Evolutionary conservation across 805 yeast genomes (phyloP).

Genomic region (Ogataea haglerorum): DNA sequence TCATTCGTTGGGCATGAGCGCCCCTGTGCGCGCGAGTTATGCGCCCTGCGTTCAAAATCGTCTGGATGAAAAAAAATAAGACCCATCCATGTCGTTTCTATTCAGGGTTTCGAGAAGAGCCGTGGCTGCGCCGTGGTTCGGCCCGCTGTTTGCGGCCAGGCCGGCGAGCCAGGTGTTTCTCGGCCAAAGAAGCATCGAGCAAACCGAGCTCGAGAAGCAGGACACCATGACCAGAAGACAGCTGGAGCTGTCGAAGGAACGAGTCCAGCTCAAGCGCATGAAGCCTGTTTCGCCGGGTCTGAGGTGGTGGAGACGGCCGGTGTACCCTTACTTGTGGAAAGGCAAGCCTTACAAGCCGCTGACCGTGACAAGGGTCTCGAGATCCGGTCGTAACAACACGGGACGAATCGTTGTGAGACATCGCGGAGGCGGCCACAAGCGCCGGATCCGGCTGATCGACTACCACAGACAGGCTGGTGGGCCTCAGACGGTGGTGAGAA

Average conservation of each 20-base stretch:
- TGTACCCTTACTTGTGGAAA: slow-evolving; percentile 81
- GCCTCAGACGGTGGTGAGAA: slow-evolving; percentile 73
- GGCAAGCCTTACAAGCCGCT: slow-evolving; percentile 77
- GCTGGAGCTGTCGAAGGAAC: slow-evolving; percentile 65
- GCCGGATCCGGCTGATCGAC: slow-evolving; percentile 82
- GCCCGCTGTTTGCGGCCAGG: not conserved
- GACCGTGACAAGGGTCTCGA: slow-evolving; percentile 66
- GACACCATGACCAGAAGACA: slow-evolving; percentile 71
- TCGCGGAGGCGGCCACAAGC: slow-evolving; percentile 95
- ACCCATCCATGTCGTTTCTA: slow-evolving; percentile 4
- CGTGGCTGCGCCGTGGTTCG: not conserved
- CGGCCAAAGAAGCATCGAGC: slow-evolving; percentile 31
- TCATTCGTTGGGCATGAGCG: slow-evolving; percentile 30
- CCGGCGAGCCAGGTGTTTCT: slow-evolving; percentile 3
- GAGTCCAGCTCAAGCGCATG: slow-evolving; percentile 66
- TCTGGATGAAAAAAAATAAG: slow-evolving; percentile 5
- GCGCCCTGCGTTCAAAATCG: slow-evolving; percentile 5
- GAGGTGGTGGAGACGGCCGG: slow-evolving; percentile 84
- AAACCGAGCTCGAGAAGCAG: slow-evolving; percentile 76
- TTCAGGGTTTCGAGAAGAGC: slow-evolving; percentile 1
- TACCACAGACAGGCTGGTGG: slow-evolving; percentile 66
- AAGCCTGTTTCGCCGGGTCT: slow-evolving; percentile 85
- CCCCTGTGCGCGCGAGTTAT: slow-evolving; percentile 7
- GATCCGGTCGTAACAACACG: slow-evolving; percentile 84
- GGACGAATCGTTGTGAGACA: slow-evolving; percentile 92